Conservation (phyloP, 2,329 filamentous ascomycete species). For the Scopulariopsis brevicaulis region DNA sequence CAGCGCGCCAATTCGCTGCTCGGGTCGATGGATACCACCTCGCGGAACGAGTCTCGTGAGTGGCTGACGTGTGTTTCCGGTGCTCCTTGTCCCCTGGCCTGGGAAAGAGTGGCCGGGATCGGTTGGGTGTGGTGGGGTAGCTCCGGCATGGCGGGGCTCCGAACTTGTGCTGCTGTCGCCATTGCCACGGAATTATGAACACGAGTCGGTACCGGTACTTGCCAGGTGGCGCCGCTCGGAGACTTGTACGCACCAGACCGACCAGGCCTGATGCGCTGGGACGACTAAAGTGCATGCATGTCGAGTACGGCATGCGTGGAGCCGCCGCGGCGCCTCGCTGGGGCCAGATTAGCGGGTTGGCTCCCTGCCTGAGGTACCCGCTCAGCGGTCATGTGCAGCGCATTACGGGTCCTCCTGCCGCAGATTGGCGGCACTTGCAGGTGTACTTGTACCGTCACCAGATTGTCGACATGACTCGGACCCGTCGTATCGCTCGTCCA, state of each 20-base stretch:
- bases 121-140: not conserved
- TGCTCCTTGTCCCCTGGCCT: too few species aligned
- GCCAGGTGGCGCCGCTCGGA: not conserved
- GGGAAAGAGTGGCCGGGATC: not conserved
- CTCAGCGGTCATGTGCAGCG: not conserved
- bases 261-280: not conserved
- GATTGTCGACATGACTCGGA: not conserved
- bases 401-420: not conserved
- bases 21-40: too few species aligned
- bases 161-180: not conserved
- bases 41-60: too few species aligned
- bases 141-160: not conserved
- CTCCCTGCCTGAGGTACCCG: not conserved
- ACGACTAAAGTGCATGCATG: not conserved
- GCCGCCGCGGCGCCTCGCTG: not conserved
- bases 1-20: too few species aligned
- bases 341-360: not conserved
- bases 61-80: too few species aligned
- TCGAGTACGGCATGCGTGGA: not conserved
- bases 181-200: not conserved
- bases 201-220: not conserved
- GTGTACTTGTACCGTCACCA: not conserved
- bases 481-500: not conserved
- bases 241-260: not conserved
- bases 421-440: not conserved